Evolutionary conservation across 257 asterid species (phyloP), one percentile per base, ranked within the genome.

Genomic region (Marsdenia floribunda): DNA sequence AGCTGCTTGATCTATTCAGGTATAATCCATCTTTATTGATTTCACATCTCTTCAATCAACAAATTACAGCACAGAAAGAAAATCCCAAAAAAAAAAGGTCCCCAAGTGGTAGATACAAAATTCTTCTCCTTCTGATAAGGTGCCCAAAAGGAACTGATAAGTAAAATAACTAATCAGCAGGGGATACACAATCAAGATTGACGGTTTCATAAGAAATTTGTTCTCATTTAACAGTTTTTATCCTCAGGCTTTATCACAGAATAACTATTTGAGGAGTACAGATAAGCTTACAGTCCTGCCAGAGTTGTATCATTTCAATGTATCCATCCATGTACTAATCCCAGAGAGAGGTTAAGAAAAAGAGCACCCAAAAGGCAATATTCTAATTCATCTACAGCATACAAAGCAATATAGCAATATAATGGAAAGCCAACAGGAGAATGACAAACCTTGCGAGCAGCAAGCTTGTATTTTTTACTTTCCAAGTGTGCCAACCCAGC

Each of bases 401-500:
- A 52, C 37, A 3, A 38, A 71, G 50, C 65, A 44, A n/a, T 33
- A 69, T 49, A 76, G 60, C 47, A 50, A 19, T 40, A 33, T 16
- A 37, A 33, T 19, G 55, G 47, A 52, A 78, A 15, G 29, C 57
- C 16, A 74, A 37, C n/a, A 59, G 38, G 50, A 58, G 49, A 65
- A 50, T 79, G 68, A 57, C 92, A 77, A 73, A 92, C 99, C 99
- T 90, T 95, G 65, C 98, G 91, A 78, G 98, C 99, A 83, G 99
- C 96, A 76, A 86, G 96, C 85, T 95, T 95, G 82, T 95, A 95
- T 70, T 92, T 89, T 77, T 72, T 89, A 76, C 91, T 82, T 77
- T 92, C 98, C 57, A 95, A 81, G 71, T 90, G 87, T 49, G 98
- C 96, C 87, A 95, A 86, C 61, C 98, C 99, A 79, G 96, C 94